Evolutionary conservation across 2,329 filamentous ascomycete genomes (phyloP).

Genomic region (Neonectria neomacrospora): DNA sequence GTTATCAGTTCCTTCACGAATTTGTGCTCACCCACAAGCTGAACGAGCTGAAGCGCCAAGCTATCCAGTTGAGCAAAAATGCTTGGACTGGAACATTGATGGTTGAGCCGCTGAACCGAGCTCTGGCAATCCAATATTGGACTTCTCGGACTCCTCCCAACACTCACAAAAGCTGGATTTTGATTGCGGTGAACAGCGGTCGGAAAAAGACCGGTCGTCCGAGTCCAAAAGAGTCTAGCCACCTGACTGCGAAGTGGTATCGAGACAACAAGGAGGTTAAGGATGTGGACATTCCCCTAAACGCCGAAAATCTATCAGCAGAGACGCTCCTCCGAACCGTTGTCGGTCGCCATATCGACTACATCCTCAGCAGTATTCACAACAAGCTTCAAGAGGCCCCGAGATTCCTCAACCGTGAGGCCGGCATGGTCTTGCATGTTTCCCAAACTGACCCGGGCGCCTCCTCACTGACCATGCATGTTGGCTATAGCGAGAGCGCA

Average conservation of each 20-base stretch:
- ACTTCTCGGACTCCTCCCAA: conserved; percentile 62
- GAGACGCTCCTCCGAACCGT: conserved; percentile 79
- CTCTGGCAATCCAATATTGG: conserved; percentile 94
- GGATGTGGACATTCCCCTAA: conserved; percentile 73
- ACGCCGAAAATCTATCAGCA: conserved; percentile 75
- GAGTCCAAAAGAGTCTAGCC: conserved; percentile 61
- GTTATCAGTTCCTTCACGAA: conserved; percentile 88
- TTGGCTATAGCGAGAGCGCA: conserved; percentile 71
- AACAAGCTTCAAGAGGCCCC: conserved; percentile 67
- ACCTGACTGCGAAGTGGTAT: conserved; percentile 81
- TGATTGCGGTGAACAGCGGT: conserved; percentile 83
- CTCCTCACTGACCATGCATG: conserved; percentile 74
- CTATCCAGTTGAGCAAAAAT: conserved; percentile 72
- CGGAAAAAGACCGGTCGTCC: conserved; percentile 54
- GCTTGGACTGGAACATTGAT: conserved; percentile 83
- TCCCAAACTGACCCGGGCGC: conserved; percentile 72
- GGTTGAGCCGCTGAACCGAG: conserved; percentile 83
- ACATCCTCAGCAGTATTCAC: conserved; percentile 76
- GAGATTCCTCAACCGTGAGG: conserved; percentile 69
- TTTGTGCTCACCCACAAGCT: conserved; percentile 92
- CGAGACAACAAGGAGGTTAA: conserved; percentile 81
- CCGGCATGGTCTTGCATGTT: conserved; percentile 67
- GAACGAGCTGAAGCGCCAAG: conserved; percentile 82
- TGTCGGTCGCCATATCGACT: conserved; percentile 78
- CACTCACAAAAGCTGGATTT: conserved; percentile 87